Evolutionary conservation across 345 rosid species (phyloP).

Genomic region (Lepidium africanum): DNA sequence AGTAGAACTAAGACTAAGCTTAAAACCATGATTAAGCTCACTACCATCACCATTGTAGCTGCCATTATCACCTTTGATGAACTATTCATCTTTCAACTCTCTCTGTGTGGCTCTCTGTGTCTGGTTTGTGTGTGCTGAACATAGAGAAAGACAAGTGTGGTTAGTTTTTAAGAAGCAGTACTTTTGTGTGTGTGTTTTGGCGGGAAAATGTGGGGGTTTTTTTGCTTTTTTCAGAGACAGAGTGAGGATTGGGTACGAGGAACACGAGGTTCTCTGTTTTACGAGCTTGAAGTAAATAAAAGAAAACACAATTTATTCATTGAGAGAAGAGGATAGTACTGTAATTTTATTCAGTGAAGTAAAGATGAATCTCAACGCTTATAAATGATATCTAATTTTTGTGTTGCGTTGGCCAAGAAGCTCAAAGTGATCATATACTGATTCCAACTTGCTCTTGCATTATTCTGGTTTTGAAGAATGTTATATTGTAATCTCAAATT

Average conservation of each 20-base stretch:
- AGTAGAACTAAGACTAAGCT: conserved; percentile 64
- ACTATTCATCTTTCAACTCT: conserved; percentile 46
- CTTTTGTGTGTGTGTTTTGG: conserved; percentile 2
- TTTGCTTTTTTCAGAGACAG: neutral
- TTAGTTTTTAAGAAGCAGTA: neutral
- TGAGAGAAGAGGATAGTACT: neutral
- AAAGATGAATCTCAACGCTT: neutral
- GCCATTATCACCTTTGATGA: conserved; percentile 78
- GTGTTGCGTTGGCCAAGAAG: too few species aligned
- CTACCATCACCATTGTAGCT: conserved; percentile 78
- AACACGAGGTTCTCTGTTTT: conserved; percentile 28
- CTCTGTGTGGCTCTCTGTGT: neutral
- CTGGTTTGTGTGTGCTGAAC: neutral
- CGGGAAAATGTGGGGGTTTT: conserved; percentile 8
- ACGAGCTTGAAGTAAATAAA: neutral
- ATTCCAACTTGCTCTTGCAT: too few species aligned
- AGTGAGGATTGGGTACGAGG: conserved; percentile 26
- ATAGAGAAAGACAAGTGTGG: neutral
- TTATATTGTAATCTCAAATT: too few species aligned
- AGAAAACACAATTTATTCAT: neutral
- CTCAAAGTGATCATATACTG: too few species aligned
- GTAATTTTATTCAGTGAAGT: neutral
- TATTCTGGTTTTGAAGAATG: too few species aligned
- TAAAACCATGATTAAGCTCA: conserved; percentile 63
- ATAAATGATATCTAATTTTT: too few species aligned